Base-by-base conservation (phyloP, 2,329 filamentous ascomycete species). In the Verticillium zaregamsianum region DNA sequence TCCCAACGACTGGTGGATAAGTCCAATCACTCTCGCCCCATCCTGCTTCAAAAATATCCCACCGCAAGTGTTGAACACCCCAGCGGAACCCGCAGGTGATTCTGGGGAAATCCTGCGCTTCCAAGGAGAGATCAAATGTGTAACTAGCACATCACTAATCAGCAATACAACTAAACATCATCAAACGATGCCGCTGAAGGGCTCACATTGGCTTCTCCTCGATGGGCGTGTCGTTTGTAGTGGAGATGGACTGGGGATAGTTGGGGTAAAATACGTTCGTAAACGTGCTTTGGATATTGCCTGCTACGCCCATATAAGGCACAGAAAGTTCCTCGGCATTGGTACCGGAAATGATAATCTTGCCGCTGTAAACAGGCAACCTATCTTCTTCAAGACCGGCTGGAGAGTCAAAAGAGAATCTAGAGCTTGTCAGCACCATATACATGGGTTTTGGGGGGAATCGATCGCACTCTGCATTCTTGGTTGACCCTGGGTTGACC, bases 291-390 rank as follows among this genome's bases (percentile, higher is more conserved):
- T 45, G 59, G 0, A 65, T 25, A 6, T 62, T 59, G 5, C 60
- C 55, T 9, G 54, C 63, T 3, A 65, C 61, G 23, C 68, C 72
- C 55, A 69, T 64, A 57, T 81, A 81, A 1, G 78, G 77, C 23
- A 81, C 72, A 8, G 74, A 74, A 2, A 81, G 68, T 14, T 71
- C 65, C 60, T 80, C 79, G 8, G 73, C 74, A 39, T 77, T 76
- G 54, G 72, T 71, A n/a, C 75, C 75, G 5, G 69, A 70, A 23
- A 82, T 66, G 61, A 74, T 71, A 25, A 81, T 69, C 64, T 80
- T 80, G 23, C 79, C 79, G 45, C 77, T 74, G 62, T 81, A 81
- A 5, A 80, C 64, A 0, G 78, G 79, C 54, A 81, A 66, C 52
- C 69, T 68, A 28, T 74, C 61, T 6, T 67, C 58, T 12, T 71